Evolutionary conservation across 2,329 filamentous ascomycete genomes (phyloP).

Genomic region (Leptographium lundbergii): DNA sequence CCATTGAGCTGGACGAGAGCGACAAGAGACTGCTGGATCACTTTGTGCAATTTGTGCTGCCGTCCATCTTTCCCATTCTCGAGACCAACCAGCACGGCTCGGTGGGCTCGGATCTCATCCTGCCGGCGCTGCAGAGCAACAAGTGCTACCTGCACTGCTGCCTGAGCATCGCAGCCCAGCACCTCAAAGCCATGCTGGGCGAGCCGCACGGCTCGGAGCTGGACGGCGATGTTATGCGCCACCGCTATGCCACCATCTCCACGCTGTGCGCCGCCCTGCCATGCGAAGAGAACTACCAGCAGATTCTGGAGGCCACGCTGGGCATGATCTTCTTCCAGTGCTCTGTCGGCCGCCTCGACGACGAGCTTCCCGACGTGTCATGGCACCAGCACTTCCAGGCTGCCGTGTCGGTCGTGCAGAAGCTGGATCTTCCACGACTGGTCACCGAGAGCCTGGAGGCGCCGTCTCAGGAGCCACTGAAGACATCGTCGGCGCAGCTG

Average conservation of each 20-base stretch:
- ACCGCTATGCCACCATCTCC: conserved; percentile 78
- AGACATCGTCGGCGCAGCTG: conserved; percentile 32
- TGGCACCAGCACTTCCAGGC: conserved; percentile 98
- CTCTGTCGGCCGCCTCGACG: conserved; percentile 74
- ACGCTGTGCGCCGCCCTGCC: conserved; percentile 73
- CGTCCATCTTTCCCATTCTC: conserved; percentile 81
- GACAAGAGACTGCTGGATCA: conserved; percentile 82
- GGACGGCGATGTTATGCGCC: conserved; percentile 82
- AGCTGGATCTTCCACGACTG: conserved; percentile 63
- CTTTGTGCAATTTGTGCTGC: conserved; percentile 78
- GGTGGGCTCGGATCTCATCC: conserved; percentile 66
- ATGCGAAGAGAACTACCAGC: conserved; percentile 67
- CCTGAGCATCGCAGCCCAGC: conserved; percentile 82
- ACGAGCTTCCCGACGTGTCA: conserved; percentile 77
- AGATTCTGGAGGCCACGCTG: conserved; percentile 84
- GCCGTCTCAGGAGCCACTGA: neutral
- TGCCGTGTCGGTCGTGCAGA: conserved; percentile 71
- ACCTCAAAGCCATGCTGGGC: conserved; percentile 68
- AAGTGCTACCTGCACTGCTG: conserved; percentile 93
- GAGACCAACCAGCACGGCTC: conserved; percentile 82
- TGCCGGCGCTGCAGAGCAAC: conserved; percentile 82
- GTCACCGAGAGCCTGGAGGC: conserved; percentile 24
- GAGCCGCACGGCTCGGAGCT: conserved; percentile 50
- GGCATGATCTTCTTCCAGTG: conserved; percentile 96
- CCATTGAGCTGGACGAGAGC: conserved; percentile 73